phyloP scores from a whole-genome alignment of 139 green algal species.

The Coelastrella sp. region DNA sequence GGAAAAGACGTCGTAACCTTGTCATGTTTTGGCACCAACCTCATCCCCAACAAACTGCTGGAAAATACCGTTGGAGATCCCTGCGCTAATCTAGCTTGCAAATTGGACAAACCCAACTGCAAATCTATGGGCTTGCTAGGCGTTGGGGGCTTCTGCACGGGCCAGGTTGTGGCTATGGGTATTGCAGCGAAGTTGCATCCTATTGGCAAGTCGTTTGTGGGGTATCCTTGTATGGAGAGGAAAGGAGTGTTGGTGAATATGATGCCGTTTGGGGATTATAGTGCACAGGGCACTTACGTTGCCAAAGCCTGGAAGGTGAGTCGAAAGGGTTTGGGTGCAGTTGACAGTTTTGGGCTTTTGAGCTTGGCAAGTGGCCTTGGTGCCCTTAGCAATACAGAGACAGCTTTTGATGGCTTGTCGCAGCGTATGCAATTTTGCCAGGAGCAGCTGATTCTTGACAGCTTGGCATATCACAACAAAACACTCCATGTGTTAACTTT shows the following conservation, averaged over 20 bases:
- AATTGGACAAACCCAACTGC: slow-evolving; percentile 15
- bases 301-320: slow-evolving; percentile 41
- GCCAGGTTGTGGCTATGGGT: slow-evolving; percentile 34
- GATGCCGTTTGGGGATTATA: slow-evolving; percentile 22
- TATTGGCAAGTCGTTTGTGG: neutral
- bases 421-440: too few species aligned
- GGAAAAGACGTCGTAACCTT: slow-evolving; percentile 24
- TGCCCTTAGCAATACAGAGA: too few species aligned
- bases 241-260: neutral
- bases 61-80: neutral
- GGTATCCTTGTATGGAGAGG: slow-evolving; percentile 33
- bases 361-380: too few species aligned
- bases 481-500: too few species aligned
- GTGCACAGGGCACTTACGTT: neutral
- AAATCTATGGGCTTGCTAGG: neutral
- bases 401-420: too few species aligned
- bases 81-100: slow-evolving; percentile 37
- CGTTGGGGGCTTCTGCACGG: slow-evolving; percentile 27
- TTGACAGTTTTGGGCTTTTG: too few species aligned
- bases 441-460: too few species aligned
- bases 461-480: too few species aligned
- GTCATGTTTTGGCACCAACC: slow-evolving; percentile 38
- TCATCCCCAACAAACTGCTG: slow-evolving; percentile 5
- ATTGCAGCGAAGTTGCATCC: slow-evolving; percentile 19
- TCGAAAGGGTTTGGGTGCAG: too few species aligned